Evolutionary conservation across 2,329 filamentous ascomycete species (phyloP), one percentile per base, ranked within the genome.

Genomic region (Claviceps pazoutovae): DNA sequence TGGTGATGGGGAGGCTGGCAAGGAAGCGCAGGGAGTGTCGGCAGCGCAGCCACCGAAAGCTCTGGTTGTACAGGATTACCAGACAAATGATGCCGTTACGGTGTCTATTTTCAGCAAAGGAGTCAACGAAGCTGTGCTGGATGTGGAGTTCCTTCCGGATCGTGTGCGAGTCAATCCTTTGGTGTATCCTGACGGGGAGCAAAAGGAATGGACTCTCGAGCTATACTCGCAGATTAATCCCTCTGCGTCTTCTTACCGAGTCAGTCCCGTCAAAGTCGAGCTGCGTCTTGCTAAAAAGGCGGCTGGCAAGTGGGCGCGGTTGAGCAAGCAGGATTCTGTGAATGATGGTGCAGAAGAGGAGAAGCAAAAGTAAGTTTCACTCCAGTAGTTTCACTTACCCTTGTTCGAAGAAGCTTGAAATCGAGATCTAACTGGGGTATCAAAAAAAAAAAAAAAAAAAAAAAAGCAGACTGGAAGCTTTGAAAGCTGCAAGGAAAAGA

Each of bases 191-290:
- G 66, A 59, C 34, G 74, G 77, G 43, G 85, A 78, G 57, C 74
- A 79, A 54, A 83, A 79, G 61, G 74, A 73, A 1, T 74, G 88
- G 44, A 74, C 82, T 17, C 81, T 76, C 3, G 56, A 85, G 5
- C 77, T 91, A 3, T 88, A 76, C 64, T 79, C 76, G 14, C 64
- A 75, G 9, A 81, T 95, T 59, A 76, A 86, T 50, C 66, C 79
- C 0, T 60, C 73, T 1, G 67, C 74, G 36, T 88, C 80, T 19
- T 83, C 74, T 45, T 79, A 72, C 58, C 76, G 73, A 1, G 77
- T 94, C 51, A 83, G 85, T 43, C 74, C 84, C 1, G 88, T 82
- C 61, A 95, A 95, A 65, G 75, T 95, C 51, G 89, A 95, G 65
- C 71, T 95, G 39, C 76, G 71, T 11, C 74, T 95, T 16, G 75